Evolutionary conservation across 371 early-diverging fungal species (phyloP).

Genomic region (Phascolomyces articulosus): DNA sequence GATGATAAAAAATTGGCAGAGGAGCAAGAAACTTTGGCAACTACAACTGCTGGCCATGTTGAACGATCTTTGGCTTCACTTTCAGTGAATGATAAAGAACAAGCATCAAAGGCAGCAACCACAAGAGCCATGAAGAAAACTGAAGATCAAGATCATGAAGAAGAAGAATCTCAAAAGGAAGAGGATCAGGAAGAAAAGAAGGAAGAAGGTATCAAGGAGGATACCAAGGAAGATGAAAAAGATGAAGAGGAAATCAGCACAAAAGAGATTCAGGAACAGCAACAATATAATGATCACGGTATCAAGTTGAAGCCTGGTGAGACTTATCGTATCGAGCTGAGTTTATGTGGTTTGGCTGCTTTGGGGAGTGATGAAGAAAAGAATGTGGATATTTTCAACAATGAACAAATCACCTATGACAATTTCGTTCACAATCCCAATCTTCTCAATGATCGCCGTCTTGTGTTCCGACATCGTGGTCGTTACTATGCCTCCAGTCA

Average conservation of each 20-base stretch:
- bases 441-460: constrained; percentile 63
- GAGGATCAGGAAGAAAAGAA: neutral
- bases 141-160: no score
- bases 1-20: neutral
- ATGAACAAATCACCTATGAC: constrained; percentile 63
- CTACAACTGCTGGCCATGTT: neutral
- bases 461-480: constrained; percentile 70
- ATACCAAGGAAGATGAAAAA: neutral
- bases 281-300: neutral
- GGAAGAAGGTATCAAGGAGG: neutral
- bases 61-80: neutral
- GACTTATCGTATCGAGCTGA: constrained; percentile 57
- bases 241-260: neutral
- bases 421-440: constrained; percentile 69
- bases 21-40: neutral
- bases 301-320: constrained; percentile 25
- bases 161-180: neutral
- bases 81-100: neutral
- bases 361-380: constrained; percentile 47
- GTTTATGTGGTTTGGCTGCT: constrained; percentile 54
- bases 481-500: constrained; percentile 50
- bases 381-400: constrained; percentile 65
- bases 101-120: no score
- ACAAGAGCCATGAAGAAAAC: neutral
- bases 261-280: neutral